Evolutionary conservation across 768 basidiomycete species (phyloP), one percentile per base, ranked within the genome.

Genomic region (Suillus cothurnatus): DNA sequence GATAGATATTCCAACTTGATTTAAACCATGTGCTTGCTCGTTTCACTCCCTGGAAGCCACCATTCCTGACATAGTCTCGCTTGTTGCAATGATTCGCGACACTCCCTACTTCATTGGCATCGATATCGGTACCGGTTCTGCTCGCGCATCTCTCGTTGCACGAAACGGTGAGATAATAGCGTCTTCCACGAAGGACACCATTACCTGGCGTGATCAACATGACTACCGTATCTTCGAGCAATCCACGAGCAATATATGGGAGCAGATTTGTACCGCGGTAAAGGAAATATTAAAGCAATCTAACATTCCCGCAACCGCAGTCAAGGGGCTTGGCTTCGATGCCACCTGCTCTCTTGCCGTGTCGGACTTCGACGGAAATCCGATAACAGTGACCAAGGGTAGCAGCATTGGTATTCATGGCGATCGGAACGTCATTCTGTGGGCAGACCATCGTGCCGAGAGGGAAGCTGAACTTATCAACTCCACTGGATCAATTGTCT

Each of bases 171-270:
- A 81, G 38, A 83, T 95, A 64, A 79, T 90, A 61, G 92, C 94
- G 6, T 92, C 95, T 41, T 87, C 88, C 69, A 90, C 90, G 61
- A 87, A 93, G 72, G 85, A 87, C 26, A 98, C 91, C n/a, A 82
- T 80, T 61, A 98, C 95, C 12, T 95, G 86, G 82, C 90, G 97
- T 68, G 92, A 95, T 79, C 81, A 86, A 1, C 74, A 84, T 38
- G 94, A 99, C 83, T 89, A 94, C 74, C 85, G 91, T 64, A 95
- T 99, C 80, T 99, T 97, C 76, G 97, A 99, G 77, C 97, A 99
- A 77, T 97, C 95, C 38, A 94, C 95, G 0, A 79, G 80, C 28
- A 86, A 98, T 72, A 96, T 97, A 78, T 96, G 94, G 96, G 74
- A 79, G 9, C 83, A 85, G 61, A 88, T 94, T 64, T 84, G 85